Base-by-base conservation (phyloP, 257 asterid genomes). In the Ajuga chamaepitys region DNA sequence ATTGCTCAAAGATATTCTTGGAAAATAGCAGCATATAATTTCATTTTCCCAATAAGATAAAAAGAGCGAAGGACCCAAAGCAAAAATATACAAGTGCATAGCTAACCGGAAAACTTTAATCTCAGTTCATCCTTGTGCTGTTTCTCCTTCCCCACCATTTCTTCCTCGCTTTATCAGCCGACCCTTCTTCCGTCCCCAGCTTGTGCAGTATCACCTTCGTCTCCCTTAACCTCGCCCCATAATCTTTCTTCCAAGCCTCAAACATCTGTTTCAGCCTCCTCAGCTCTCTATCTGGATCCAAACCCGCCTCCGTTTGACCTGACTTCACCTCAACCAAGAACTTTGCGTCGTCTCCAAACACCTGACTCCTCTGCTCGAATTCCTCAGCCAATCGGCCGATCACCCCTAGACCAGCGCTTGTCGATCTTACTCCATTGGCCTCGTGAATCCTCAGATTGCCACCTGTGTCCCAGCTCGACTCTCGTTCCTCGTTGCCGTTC, bases 71-170 rank as follows among this genome's bases (percentile, higher is more conserved):
- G 32, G n/a, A 66, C n/a, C n/a, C 34, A 5, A 30, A 30, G 37
- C 37, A 56, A 44, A 35, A 50, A 48, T 54, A 63, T 63, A 44
- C 73, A 68, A 26, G n/a, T 41, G 24, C 5, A n/a, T 40, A 53
- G 22, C 55, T 53, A 54, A 52, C 67, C 22, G 24, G 52, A 28
- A 58, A 48, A 16, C 35, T 62, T 28, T 16, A 9, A 60, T 32
- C 17, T 78, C 72, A 87, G 54, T 35, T 74, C 57, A 89, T 64
- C 78, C 94, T 85, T 2, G 86, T 41, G 81, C 95, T 89, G 72
- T 88, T 93, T 88, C 81, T 84, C 72, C 96, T 83, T 45, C 83
- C 95, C 97, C 97, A 89, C 97, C 97, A 93, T 67, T 83, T 93
- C 83, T 93, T 90, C 47, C 82, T 78, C 55, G 56, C 79, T 82